phyloP scores from a whole-genome alignment of 1,284 basidiomycete genomes.

The Apiotrichum sp. region DNA sequence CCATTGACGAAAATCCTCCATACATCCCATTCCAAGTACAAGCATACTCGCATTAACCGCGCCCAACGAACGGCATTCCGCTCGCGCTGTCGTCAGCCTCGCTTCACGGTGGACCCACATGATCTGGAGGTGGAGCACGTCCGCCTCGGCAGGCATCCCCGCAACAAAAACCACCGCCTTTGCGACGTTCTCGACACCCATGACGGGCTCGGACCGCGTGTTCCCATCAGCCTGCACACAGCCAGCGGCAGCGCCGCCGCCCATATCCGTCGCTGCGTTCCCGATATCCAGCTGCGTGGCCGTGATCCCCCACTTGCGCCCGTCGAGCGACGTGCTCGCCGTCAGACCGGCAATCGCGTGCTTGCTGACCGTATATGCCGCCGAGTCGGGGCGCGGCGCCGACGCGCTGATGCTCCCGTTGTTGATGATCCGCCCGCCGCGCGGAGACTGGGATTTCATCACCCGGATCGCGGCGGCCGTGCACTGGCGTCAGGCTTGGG shows the following conservation, averaged over 20 bases:
- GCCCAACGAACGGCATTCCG: conserved; percentile 18
- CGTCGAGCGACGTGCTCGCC: conserved; percentile 67
- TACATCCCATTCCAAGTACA: background rate
- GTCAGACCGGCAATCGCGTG: conserved; percentile 71
- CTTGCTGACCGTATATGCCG: conserved; percentile 68
- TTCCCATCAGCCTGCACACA: conserved; percentile 64
- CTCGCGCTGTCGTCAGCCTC: background rate
- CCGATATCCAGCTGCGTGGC: conserved; percentile 76
- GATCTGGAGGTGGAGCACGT: conserved; percentile 54
- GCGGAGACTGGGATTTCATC: conserved; percentile 64
- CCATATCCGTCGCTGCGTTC: conserved; percentile 62
- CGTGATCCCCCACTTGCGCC: conserved; percentile 63
- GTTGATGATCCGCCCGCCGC: conserved; percentile 76
- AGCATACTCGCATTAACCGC: conserved; percentile 1
- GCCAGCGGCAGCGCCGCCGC: conserved; percentile 49
- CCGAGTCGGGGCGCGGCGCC: conserved; percentile 58
- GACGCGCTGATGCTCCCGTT: conserved; percentile 72
- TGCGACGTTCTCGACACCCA: conserved; percentile 57
- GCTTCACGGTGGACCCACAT: conserved; percentile 53
- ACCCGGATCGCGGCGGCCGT: conserved; percentile 64
- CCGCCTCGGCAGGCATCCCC: conserved; percentile 60
- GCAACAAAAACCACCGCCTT: conserved; percentile 65
- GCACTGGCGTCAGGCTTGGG: conserved; percentile 43
- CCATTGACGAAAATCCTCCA: no score
- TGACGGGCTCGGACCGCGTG: conserved; percentile 53